phyloP scores from a whole-genome alignment of 1,139 yeast species.

The Suhomyces ambrosiae region DNA sequence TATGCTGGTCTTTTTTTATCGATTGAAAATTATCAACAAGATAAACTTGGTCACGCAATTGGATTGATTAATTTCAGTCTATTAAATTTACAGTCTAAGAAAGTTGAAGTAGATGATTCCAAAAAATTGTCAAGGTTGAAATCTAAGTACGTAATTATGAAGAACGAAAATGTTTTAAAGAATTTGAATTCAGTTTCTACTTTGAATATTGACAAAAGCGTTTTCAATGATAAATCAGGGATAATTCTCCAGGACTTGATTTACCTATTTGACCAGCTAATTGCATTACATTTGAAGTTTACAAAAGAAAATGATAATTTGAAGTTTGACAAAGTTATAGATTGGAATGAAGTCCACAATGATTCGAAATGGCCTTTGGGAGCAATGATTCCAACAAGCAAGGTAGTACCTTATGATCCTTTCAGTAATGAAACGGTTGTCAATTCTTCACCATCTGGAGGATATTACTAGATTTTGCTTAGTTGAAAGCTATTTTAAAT shows the following conservation, averaged over 20 bases:
- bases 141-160: slow-evolving; percentile 29
- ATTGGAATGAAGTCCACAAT: slow-evolving; percentile 39
- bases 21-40: slow-evolving; percentile 45
- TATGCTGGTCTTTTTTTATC: slow-evolving; percentile 48
- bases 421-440: background rate
- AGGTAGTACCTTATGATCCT: slow-evolving; percentile 13
- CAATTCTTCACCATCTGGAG: background rate
- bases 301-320: slow-evolving; percentile 48
- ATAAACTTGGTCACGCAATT: slow-evolving; percentile 44
- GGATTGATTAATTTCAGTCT: slow-evolving; percentile 45
- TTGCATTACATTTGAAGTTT: slow-evolving; percentile 40
- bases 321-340: slow-evolving; percentile 39
- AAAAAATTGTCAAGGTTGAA: slow-evolving; percentile 25
- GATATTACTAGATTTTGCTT: background rate
- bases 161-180: slow-evolving; percentile 36
- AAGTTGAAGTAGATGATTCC: slow-evolving; percentile 18
- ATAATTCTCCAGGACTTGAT: slow-evolving; percentile 42
- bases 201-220: slow-evolving; percentile 38
- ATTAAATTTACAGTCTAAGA: slow-evolving; percentile 42
- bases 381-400: slow-evolving; percentile 35
- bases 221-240: slow-evolving; percentile 37
- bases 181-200: slow-evolving; percentile 41
- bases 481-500: too few species aligned
- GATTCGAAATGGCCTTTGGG: slow-evolving; percentile 54
- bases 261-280: slow-evolving; percentile 42